Evolutionary conservation across 2,329 filamentous ascomycete genomes (phyloP).

Genomic region (Acrodontium crateriforme): DNA sequence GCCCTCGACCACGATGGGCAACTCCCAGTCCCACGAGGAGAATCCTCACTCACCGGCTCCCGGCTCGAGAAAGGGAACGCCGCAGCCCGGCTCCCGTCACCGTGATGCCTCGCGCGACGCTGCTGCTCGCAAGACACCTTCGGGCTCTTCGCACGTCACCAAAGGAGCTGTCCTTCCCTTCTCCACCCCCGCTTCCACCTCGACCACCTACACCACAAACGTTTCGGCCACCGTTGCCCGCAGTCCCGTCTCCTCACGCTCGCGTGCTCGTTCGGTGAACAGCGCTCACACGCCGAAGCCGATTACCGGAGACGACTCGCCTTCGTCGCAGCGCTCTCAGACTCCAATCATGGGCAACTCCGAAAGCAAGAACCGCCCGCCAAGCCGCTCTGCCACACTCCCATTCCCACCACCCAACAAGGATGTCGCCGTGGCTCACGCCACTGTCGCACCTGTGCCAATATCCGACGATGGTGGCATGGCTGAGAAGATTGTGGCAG

Average conservation of each 20-base stretch:
- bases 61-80: constrained; percentile 4
- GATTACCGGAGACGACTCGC: constrained; percentile 6
- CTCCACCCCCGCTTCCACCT: constrained; percentile 4
- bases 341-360: constrained; percentile 12
- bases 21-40: constrained; percentile 5
- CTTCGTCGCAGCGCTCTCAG: constrained; percentile 7
- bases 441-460: constrained; percentile 4
- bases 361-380: constrained; percentile 10
- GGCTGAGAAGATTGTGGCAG: constrained; percentile 4
- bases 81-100: constrained; percentile 5
- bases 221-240: constrained; percentile 9
- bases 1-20: constrained; percentile 5
- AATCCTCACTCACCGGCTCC: constrained; percentile 3
- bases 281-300: constrained; percentile 5
- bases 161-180: constrained; percentile 1
- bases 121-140: too few relatives aligned
- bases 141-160: too few relatives aligned
- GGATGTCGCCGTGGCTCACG: background rate
- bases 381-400: constrained; percentile 13
- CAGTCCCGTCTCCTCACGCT: constrained; percentile 9
- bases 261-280: constrained; percentile 16
- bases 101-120: too few relatives aligned
- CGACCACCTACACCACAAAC: constrained; percentile 9
- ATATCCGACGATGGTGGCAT: constrained; percentile 2
- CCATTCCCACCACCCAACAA: constrained; percentile 3